Percentiles rank a stretch among this genome's conserved stretches.
Evolutionary conservation across 2,329 filamentous ascomycete genomes (phyloP).

Genomic region (Fusarium torreyae): DNA sequence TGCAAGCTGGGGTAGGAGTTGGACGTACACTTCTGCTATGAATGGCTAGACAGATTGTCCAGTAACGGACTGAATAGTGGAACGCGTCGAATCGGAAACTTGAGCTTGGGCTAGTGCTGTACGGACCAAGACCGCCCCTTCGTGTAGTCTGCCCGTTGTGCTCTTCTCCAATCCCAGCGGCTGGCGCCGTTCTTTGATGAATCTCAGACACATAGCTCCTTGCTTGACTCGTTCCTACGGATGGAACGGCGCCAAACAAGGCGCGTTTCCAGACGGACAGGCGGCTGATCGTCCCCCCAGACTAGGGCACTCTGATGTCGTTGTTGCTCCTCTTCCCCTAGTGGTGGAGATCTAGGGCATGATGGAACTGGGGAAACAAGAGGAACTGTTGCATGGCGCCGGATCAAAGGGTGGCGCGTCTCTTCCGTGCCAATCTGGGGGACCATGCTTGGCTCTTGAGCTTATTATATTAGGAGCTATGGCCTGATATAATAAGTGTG

Average conservation of each 20-base stretch:
- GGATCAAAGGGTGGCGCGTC: conserved; percentile 51
- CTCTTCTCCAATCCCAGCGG: conserved; percentile 8
- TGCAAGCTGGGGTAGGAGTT: conserved; percentile 34
- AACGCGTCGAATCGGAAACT: conserved; percentile 24
- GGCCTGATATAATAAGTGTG: conserved; percentile 44
- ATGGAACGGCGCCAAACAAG: conserved; percentile 31
- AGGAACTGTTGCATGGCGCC: conserved; percentile 35
- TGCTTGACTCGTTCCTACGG: conserved; percentile 40
- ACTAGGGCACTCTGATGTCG: conserved; percentile 15
- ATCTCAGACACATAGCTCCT: conserved; percentile 33
- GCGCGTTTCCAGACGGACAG: conserved; percentile 40
- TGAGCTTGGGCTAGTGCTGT: not conserved
- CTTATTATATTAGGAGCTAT: conserved; percentile 38
- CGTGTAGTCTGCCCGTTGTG: not conserved
- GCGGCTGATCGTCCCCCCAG: conserved; percentile 37
- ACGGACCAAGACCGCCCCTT: conserved; percentile 4
- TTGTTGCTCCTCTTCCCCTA: conserved; percentile 44
- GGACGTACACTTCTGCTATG: conserved; percentile 7
- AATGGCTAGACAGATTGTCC: conserved; percentile 29
- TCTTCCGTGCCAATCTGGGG: conserved; percentile 47
- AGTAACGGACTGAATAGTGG: not conserved
- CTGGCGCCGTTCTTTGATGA: conserved; percentile 27
- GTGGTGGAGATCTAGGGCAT: conserved; percentile 45
- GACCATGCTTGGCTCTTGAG: conserved; percentile 26
- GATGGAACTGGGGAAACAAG: conserved; percentile 29